These are phyloP conservation scores for Candida buenavistaensis DNA, from an alignment of 1,139 yeast species.

Conservation along the genomic window DNA sequence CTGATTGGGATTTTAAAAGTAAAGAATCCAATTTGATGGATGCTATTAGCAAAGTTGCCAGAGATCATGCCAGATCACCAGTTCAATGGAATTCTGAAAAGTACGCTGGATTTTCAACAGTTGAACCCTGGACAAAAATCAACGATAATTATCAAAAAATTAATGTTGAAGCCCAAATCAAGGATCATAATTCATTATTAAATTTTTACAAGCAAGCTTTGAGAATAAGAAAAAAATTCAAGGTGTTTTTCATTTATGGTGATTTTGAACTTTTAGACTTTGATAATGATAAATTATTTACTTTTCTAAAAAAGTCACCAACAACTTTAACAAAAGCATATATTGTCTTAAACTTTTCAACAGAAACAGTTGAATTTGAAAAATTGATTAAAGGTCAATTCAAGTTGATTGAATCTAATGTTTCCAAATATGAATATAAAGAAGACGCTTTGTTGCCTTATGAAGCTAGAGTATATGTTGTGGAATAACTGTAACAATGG, in stretches of 20 bases:
- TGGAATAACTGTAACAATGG: too few species aligned
- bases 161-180: slow-evolving; percentile 49
- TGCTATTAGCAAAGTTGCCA: slow-evolving; percentile 36
- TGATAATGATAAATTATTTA: slow-evolving; percentile 39
- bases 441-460: slow-evolving; percentile 30
- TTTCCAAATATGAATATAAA: slow-evolving; percentile 16
- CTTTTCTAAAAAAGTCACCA: slow-evolving; percentile 32
- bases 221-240: slow-evolving; percentile 43
- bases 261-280: slow-evolving; percentile 39
- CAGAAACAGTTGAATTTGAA: slow-evolving; percentile 29
- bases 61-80: slow-evolving; percentile 61
- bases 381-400: slow-evolving; percentile 29
- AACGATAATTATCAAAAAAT: slow-evolving; percentile 50
- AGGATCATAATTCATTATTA: slow-evolving; percentile 48
- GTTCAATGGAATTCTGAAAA: slow-evolving; percentile 54
- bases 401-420: slow-evolving; percentile 32
- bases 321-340: slow-evolving; percentile 29
- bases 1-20: slow-evolving; percentile 27
- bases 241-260: slow-evolving; percentile 51
- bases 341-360: slow-evolving; percentile 48
- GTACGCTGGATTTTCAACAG: slow-evolving; percentile 51
- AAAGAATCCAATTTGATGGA: slow-evolving; percentile 31
- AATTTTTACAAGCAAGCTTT: slow-evolving; percentile 47
- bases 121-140: slow-evolving; percentile 56
- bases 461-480: slow-evolving; percentile 31